Conservation (phyloP, 1,284 basidiomycete genomes). For the Fistulinella cinereoalba region DNA sequence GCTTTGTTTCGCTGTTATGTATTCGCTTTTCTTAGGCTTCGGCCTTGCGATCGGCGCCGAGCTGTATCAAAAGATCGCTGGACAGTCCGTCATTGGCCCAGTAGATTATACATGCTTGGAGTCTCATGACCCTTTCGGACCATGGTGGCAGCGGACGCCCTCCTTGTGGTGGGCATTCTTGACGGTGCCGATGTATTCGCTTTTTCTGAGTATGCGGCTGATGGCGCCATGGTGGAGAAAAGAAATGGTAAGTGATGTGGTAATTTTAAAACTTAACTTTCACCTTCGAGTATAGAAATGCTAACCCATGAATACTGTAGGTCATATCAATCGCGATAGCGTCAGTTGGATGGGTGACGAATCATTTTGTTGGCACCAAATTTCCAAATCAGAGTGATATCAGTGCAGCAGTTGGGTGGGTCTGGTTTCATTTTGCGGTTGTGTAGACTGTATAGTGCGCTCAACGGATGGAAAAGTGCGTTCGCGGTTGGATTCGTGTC, state of each 20-base stretch:
- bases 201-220: slow-evolving; percentile 74
- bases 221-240: slow-evolving; percentile 71
- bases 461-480: slow-evolving; percentile 43
- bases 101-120: slow-evolving; percentile 58
- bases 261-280: background rate
- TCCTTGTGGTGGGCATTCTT: slow-evolving; percentile 69
- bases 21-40: slow-evolving; percentile 80
- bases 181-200: slow-evolving; percentile 75
- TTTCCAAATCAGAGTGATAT: slow-evolving; percentile 75
- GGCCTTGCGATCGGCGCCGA: slow-evolving; percentile 79
- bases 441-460: background rate
- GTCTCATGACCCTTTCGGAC: slow-evolving; percentile 52
- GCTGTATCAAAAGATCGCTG: slow-evolving; percentile 58
- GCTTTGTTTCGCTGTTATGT: slow-evolving; percentile 79
- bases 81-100: slow-evolving; percentile 44
- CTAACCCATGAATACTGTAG: slow-evolving; percentile 38
- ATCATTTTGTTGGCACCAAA: slow-evolving; percentile 66
- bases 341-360: slow-evolving; percentile 76
- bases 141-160: slow-evolving; percentile 60
- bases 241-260: slow-evolving; percentile 55
- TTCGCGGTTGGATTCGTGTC: slow-evolving; percentile 83
- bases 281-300: background rate
- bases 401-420: slow-evolving; percentile 64
- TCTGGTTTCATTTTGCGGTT: slow-evolving; percentile 2
- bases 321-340: slow-evolving; percentile 61